Percentiles rank a stretch among this genome's conserved stretches.
These are phyloP conservation scores for Xerocomellus dryophilus DNA, from an alignment of 768 basidiomycete genomes.

Conservation along the genomic window DNA sequence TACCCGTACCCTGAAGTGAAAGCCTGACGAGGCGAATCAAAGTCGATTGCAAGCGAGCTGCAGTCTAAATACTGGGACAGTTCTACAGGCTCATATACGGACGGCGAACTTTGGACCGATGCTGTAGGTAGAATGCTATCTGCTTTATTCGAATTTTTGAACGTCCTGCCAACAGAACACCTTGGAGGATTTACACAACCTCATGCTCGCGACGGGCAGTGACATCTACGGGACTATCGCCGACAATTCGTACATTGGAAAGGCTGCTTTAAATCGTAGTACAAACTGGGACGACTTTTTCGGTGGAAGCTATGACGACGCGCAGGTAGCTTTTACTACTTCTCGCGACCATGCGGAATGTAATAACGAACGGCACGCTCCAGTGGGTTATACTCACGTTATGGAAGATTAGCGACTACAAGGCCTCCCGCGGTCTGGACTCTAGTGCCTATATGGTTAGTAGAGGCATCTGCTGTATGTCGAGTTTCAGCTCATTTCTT, in stretches of 20 bases:
- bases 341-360: background rate
- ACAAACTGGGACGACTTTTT: slow-evolving; percentile 46
- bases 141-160: background rate
- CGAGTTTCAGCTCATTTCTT: slow-evolving; percentile 27
- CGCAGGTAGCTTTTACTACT: slow-evolving; percentile 38
- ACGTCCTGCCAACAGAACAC: slow-evolving; percentile 42
- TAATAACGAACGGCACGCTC: background rate
- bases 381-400: slow-evolving; percentile 57
- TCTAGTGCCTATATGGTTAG: slow-evolving; percentile 19
- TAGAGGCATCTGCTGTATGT: slow-evolving; percentile 6
- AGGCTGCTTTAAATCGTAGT: slow-evolving; percentile 36
- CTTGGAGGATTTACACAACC: slow-evolving; percentile 54
- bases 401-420: slow-evolving; percentile 59
- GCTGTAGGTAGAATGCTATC: slow-evolving; percentile 35
- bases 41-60: slow-evolving; percentile 28
- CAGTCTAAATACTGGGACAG: slow-evolving; percentile 41
- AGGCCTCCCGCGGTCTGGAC: slow-evolving; percentile 36
- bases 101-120: slow-evolving; percentile 55
- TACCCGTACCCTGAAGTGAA: background rate
- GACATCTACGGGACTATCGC: slow-evolving; percentile 40
- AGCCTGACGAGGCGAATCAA: background rate
- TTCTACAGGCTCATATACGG: slow-evolving; percentile 41
- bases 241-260: slow-evolving; percentile 45
- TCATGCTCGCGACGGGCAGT: slow-evolving; percentile 50
- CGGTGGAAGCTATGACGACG: slow-evolving; percentile 51